Conservation (phyloP, 2,329 filamentous ascomycete genomes). For the Aureobasidium sp. region DNA sequence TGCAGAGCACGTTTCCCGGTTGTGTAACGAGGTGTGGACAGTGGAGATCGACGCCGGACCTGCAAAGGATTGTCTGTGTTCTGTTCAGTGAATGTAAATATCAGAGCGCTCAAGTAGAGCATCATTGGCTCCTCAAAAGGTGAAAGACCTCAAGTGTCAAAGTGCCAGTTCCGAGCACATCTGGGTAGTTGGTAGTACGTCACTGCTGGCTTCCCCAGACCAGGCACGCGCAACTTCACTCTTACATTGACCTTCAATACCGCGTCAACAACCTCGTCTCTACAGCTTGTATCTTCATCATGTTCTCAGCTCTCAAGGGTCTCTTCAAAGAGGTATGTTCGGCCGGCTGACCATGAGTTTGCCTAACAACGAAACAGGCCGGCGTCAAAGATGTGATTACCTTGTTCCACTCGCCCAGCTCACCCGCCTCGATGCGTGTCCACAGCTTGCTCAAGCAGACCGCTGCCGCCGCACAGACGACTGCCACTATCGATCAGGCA, state of each 20-base stretch:
- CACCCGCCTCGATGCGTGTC: conserved; percentile 64
- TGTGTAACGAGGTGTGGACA: no score
- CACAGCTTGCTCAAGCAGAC: conserved; percentile 73
- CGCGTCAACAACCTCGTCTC: not conserved
- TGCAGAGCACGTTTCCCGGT: no score
- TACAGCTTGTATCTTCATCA: not conserved
- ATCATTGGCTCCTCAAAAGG: no score
- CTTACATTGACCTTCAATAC: not conserved
- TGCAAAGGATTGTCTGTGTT: no score
- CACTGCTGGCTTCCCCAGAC: no score
- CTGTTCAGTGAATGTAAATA: no score
- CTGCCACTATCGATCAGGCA: conserved; percentile 68
- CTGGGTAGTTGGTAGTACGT: no score
- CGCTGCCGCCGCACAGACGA: conserved; percentile 60
- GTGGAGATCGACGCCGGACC: no score
- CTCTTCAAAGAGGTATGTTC: conserved; percentile 41
- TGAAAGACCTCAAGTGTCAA: no score
- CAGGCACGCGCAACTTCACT: not conserved
- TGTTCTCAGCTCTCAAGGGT: conserved; percentile 33
- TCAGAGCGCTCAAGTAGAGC: no score
- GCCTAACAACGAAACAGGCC: conserved; percentile 27
- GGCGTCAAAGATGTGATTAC: conserved; percentile 72
- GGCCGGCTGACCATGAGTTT: not conserved
- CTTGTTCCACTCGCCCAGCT: conserved; percentile 82
- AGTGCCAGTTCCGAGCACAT: no score